These are phyloP conservation scores for Cyclaneusma minus DNA, from an alignment of 2,329 filamentous ascomycete genomes.

Conservation along the genomic window DNA sequence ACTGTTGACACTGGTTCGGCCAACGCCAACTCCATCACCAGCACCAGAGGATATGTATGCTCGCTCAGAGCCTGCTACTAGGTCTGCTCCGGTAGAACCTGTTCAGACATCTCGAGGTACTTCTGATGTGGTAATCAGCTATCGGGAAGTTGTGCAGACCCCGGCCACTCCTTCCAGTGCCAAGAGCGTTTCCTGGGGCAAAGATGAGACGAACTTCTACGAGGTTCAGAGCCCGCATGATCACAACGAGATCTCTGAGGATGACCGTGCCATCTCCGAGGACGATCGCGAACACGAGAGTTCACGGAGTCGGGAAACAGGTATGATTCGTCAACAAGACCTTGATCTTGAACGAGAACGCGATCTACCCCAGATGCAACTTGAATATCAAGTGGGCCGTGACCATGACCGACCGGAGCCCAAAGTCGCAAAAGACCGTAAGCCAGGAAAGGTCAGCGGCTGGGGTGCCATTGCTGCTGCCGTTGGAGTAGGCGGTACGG, in stretches of 20 bases:
- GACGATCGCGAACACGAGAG: too few species aligned
- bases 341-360: too few species aligned
- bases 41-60: conserved; percentile 21
- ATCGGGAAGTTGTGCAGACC: conserved; percentile 26
- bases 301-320: too few species aligned
- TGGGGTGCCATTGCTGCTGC: conserved; percentile 39
- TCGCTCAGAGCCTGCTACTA: conserved; percentile 7
- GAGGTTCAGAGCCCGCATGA: conserved; percentile 42
- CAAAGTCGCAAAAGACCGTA: conserved; percentile 2
- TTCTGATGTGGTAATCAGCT: conserved; percentile 22
- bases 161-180: conserved; percentile 28
- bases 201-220: conserved; percentile 49
- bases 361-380: too few species aligned
- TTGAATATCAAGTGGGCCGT: too few species aligned
- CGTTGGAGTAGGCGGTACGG: conserved; percentile 26
- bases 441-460: conserved; percentile 16
- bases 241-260: conserved; percentile 16
- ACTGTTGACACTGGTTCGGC: conserved; percentile 42
- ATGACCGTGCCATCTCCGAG: too few species aligned
- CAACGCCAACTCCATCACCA: conserved; percentile 40
- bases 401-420: conserved; percentile 16
- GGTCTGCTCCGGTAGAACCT: too few species aligned
- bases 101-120: conserved; percentile 10
- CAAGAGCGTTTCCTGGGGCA: conserved; percentile 48
- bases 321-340: too few species aligned